phyloP scores from a whole-genome alignment of 2,329 filamentous ascomycete species.

The Fusarium solani-melongenae region DNA sequence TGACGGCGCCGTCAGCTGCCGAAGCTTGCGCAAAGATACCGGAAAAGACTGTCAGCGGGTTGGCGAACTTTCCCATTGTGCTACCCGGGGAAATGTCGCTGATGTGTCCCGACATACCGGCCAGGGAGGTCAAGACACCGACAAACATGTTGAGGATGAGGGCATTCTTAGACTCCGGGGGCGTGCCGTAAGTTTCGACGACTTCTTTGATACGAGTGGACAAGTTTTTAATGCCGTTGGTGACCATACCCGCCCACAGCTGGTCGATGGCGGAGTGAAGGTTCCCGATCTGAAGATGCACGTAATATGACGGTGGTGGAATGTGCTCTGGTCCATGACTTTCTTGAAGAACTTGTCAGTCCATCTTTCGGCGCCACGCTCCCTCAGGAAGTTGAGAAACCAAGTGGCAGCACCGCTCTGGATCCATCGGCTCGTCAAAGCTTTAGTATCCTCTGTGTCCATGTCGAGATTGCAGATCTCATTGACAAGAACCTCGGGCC shows the following conservation, averaged over 20 bases:
- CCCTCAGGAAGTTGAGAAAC: background rate
- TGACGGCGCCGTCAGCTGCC: background rate
- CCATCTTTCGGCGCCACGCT: background rate
- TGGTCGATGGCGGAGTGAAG: conserved; percentile 9
- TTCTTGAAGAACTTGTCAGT: background rate
- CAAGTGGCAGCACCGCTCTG: background rate
- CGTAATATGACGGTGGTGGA: conserved; percentile 12
- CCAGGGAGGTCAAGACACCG: conserved; percentile 16
- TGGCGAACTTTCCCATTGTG: background rate
- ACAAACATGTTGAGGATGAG: conserved; percentile 26
- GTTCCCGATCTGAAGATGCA: conserved; percentile 20
- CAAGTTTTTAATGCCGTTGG: conserved; percentile 4
- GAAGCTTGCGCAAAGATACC: conserved; percentile 1
- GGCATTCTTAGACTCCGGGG: conserved; percentile 3
- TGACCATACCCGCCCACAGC: conserved; percentile 6
- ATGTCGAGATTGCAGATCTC: background rate
- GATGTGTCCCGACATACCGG: conserved; percentile 1
- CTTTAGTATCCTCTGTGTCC: background rate
- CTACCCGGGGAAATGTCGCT: background rate
- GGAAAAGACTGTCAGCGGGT: conserved; percentile 6
- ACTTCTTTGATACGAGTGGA: conserved; percentile 8
- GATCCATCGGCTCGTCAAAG: background rate
- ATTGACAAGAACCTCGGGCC: background rate
- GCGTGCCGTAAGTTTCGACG: conserved; percentile 8
- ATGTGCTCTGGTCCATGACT: background rate